These are phyloP conservation scores for Kwoniella mangroviensis DNA, from an alignment of 768 basidiomycete species.

Conservation along the genomic window DNA sequence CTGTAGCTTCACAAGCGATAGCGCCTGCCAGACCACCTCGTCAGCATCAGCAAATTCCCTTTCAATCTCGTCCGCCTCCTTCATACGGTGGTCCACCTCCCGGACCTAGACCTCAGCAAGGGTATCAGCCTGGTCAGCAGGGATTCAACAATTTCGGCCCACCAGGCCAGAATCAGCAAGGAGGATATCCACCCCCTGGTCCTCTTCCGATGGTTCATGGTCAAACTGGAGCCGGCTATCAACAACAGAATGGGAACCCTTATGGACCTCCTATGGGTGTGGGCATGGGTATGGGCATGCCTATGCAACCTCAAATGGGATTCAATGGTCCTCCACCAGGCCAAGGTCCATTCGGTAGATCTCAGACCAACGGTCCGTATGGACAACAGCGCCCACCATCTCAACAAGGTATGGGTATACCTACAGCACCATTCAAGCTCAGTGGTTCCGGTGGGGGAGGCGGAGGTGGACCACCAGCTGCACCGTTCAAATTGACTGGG, in stretches of 20 bases:
- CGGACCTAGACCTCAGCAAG: not conserved
- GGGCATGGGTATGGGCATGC: conserved; percentile 6
- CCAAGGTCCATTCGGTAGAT: not conserved
- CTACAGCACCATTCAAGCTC: conserved; percentile 4
- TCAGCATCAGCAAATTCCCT: too few relatives aligned
- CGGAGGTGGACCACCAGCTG: conserved; percentile 1
- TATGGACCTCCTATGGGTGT: conserved; percentile 6
- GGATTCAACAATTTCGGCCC: conserved; percentile 7
- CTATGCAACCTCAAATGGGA: conserved; percentile 11
- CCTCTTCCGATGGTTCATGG: not conserved
- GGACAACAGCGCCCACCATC: conserved; percentile 6
- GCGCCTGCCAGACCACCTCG: not conserved
- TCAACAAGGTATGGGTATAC: not conserved
- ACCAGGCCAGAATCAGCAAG: not conserved
- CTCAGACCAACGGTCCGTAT: conserved; percentile 10
- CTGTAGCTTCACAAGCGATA: not conserved
- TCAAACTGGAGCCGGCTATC: not conserved
- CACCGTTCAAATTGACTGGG: conserved; percentile 23
- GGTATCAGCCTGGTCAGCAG: conserved; percentile 1
- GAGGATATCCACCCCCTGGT: not conserved
- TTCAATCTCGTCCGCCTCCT: conserved; percentile 12
- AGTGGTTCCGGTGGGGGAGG: not conserved
- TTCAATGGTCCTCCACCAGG: not conserved
- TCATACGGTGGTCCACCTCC: not conserved
- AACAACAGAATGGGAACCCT: conserved; percentile 1